phyloP scores from a whole-genome alignment of 164 flowering plant species.

The Aristolochia contorta region DNA sequence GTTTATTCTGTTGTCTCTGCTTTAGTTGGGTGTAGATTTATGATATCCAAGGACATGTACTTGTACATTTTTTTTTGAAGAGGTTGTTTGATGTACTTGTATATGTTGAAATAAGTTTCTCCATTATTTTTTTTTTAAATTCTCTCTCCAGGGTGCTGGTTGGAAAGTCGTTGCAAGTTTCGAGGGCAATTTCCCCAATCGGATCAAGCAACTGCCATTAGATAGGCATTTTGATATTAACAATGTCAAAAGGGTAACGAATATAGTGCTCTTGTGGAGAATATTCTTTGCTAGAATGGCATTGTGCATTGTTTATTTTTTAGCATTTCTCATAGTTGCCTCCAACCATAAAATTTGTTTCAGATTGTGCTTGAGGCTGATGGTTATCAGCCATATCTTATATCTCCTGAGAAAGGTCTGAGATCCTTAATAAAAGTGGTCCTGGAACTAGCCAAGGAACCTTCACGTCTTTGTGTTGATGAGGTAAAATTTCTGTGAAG shows the following conservation, averaged over 20 bases:
- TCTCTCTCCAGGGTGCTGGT: slow-evolving; percentile 71
- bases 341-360: not conserved
- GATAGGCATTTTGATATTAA: slow-evolving; percentile 96
- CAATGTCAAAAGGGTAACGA: slow-evolving; percentile 83
- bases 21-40: no score
- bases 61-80: no score
- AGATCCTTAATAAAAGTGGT: slow-evolving; percentile 88
- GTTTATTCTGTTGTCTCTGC: no score
- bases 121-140: not conserved
- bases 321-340: not conserved
- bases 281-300: not conserved
- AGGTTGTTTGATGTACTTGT: no score
- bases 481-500: slow-evolving; percentile 46
- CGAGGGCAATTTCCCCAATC: slow-evolving; percentile 94
- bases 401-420: slow-evolving; percentile 97
- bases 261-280: not conserved
- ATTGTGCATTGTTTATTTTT: not conserved
- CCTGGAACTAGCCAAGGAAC: slow-evolving; percentile 93
- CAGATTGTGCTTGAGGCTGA: slow-evolving; percentile 98
- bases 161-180: slow-evolving; percentile 99
- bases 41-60: no score
- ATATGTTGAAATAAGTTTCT: no score
- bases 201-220: slow-evolving; percentile 94
- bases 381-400: slow-evolving; percentile 99
- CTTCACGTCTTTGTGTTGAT: slow-evolving; percentile 93